phyloP scores from a whole-genome alignment of 1,284 basidiomycete species.

The Trametes pubescens region DNA sequence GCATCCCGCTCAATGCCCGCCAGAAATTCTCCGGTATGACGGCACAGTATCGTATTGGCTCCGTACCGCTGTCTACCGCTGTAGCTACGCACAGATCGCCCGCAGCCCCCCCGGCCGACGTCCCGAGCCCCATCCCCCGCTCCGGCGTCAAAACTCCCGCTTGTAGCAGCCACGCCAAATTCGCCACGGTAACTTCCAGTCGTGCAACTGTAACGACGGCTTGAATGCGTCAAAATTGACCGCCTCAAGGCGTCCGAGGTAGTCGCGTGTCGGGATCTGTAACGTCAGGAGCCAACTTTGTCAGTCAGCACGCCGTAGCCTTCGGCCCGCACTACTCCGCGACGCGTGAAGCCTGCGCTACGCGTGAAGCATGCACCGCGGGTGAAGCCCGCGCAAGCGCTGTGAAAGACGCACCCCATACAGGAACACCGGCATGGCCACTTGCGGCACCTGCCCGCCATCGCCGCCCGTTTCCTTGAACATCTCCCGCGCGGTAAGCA shows the following conservation, averaged over 20 bases:
- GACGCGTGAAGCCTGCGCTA: slow-evolving; percentile 13
- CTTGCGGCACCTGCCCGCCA: slow-evolving; percentile 61
- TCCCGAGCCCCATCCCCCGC: slow-evolving; percentile 12
- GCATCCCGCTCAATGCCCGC: not conserved
- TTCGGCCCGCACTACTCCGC: slow-evolving; percentile 26
- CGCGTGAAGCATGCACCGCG: not conserved
- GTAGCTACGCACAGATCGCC: slow-evolving; percentile 15
- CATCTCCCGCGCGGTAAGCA: slow-evolving; percentile 85
- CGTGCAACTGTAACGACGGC: slow-evolving; percentile 70
- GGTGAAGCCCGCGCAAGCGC: slow-evolving; percentile 12
- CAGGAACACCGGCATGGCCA: slow-evolving; percentile 82
- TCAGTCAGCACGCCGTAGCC: slow-evolving; percentile 26
- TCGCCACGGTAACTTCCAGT: slow-evolving; percentile 89
- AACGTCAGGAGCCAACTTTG: slow-evolving; percentile 21
- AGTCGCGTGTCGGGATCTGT: slow-evolving; percentile 80
- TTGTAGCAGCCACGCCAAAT: slow-evolving; percentile 82
- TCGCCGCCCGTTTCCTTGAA: slow-evolving; percentile 64
- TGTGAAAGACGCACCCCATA: slow-evolving; percentile 60
- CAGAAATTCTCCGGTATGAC: slow-evolving; percentile 16
- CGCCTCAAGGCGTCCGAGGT: slow-evolving; percentile 78
- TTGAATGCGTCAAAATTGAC: slow-evolving; percentile 88
- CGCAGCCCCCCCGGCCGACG: slow-evolving; percentile 16
- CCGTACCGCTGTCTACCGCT: not conserved
- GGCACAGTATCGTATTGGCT: slow-evolving; percentile 15
- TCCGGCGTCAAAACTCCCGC: slow-evolving; percentile 49